These are phyloP conservation scores for Pyrrhoderma noxium DNA, from an alignment of 1,284 basidiomycete species.

Conservation along the genomic window DNA sequence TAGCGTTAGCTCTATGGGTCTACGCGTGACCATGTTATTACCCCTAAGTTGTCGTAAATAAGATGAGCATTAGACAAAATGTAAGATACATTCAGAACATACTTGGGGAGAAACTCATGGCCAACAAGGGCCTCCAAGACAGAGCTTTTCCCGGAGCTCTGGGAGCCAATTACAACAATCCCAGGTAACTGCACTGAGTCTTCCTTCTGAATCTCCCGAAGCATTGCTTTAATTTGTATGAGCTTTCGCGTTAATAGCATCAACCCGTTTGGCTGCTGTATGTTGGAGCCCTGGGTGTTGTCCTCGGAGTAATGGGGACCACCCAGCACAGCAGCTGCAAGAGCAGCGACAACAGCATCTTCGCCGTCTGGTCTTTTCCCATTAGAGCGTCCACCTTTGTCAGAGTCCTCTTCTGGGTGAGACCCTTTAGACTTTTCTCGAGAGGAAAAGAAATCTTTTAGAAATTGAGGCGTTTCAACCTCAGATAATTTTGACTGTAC, in stretches of 20 bases:
- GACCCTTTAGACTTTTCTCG: conserved; percentile 24
- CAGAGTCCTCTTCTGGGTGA: not conserved
- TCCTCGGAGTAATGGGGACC: conserved; percentile 58
- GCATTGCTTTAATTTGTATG: conserved; percentile 92
- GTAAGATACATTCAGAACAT: conserved; percentile 24
- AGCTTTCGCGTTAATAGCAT: conserved; percentile 94
- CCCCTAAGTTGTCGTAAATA: conserved; percentile 60
- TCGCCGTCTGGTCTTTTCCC: conserved; percentile 42
- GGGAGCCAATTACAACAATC: conserved; percentile 97
- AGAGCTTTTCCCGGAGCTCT: conserved; percentile 96
- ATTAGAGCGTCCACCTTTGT: conserved; percentile 22
- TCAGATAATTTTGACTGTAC: no score
- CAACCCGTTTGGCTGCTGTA: conserved; percentile 54
- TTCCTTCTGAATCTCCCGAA: conserved; percentile 92
- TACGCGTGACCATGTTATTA: conserved; percentile 98
- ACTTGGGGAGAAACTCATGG: conserved; percentile 98
- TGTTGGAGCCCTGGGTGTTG: conserved; percentile 29
- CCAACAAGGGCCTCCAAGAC: conserved; percentile 98
- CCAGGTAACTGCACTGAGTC: conserved; percentile 91
- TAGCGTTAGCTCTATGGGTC: conserved; percentile 95
- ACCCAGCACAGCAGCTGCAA: conserved; percentile 66
- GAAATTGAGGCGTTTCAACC: conserved; percentile 49
- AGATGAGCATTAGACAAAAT: not conserved
- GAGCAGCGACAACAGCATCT: conserved; percentile 58
- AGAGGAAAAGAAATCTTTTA: conserved; percentile 59